Percentiles rank a stretch among this genome's conserved stretches.
Evolutionary conservation across 345 rosid genomes (phyloP).

Genomic region (Boechera stricta): DNA sequence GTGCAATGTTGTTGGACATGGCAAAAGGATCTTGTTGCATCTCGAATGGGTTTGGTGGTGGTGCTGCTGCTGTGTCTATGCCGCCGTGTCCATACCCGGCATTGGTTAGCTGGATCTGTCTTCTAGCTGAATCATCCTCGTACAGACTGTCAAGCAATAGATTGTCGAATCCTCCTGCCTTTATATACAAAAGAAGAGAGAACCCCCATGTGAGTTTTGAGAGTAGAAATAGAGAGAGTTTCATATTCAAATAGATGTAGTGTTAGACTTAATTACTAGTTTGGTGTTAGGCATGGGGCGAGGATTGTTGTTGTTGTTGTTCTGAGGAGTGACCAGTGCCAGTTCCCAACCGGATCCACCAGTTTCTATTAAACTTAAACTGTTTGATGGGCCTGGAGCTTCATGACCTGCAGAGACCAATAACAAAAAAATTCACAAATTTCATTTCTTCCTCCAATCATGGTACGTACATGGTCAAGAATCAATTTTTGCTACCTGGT

Average conservation of each 20-base stretch:
- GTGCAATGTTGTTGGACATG: slow-evolving; percentile 70
- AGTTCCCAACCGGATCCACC: slow-evolving; percentile 92
- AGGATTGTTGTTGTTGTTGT: slow-evolving; percentile 64
- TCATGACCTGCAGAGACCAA: slow-evolving; percentile 55
- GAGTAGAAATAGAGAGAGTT: slow-evolving; percentile 11
- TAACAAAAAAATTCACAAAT: slow-evolving; percentile 4
- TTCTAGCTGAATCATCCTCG: slow-evolving; percentile 83
- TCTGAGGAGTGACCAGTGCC: slow-evolving; percentile 86
- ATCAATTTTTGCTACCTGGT: slow-evolving; percentile 55
- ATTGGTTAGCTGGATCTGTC: slow-evolving; percentile 73
- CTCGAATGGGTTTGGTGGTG: slow-evolving; percentile 67
- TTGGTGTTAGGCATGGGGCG: slow-evolving; percentile 58
- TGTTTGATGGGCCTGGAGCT: slow-evolving; percentile 53
- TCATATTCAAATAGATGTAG: neutral
- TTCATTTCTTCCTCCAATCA: neutral
- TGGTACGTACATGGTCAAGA: neutral
- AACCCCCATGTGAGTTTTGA: neutral
- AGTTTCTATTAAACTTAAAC: slow-evolving; percentile 52
- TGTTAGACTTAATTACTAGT: slow-evolving; percentile 56
- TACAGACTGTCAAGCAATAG: slow-evolving; percentile 91
- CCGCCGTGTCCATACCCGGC: slow-evolving; percentile 80
- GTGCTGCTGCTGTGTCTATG: slow-evolving; percentile 17
- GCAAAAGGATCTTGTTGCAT: slow-evolving; percentile 74
- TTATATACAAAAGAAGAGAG: slow-evolving; percentile 6
- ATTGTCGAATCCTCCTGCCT: slow-evolving; percentile 96